Base-by-base conservation (phyloP, 805 yeast species). In the Starmerella apis region DNA sequence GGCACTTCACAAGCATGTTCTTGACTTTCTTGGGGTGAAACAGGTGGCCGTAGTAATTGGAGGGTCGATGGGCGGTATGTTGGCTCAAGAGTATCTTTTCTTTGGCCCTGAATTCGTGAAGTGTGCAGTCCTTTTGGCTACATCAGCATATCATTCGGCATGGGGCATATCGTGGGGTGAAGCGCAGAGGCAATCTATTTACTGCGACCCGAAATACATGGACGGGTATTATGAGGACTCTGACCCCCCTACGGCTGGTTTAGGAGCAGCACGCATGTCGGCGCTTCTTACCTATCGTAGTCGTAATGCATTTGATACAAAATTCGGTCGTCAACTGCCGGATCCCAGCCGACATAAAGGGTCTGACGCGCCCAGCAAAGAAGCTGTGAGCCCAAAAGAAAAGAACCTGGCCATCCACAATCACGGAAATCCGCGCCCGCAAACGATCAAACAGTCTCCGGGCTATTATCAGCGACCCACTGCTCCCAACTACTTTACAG, bases 111-210 rank as follows among this genome's bases (percentile, higher is more conserved):
- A 72, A 2, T 92, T 77, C 62, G 94, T 92, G 30, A 74, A 75
- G 52, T 71, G 76, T 37, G 71, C 84, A 20, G 80, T 90, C 13
- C 90, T 96, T 0, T 68, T 90, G 48, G 98, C 98, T 1, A 90
- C 97, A 0, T 80, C 94, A 23, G 96, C 97, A 0, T 74, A 94
- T 61, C 94, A 88, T 39, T 83, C 94, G 2, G 98, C 98, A 0
- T 92, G 98, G 98, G 92, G 97, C 58, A 92, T 92, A 36, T 85
- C 95, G 3, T 92, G 98, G 98, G 90, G 94, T 48, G 98, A 92
- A 63, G 94, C 98, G 1, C 98, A 92, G 68, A 76, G 98, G 59
- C 98, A 92, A 65, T 80, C 95, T 55, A 86, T 92, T 25, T 92
- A 88, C 67, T 82, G 95, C 11, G 98, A 92, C 64, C 97, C 97